Evolutionary conservation across 2,329 filamentous ascomycete genomes (phyloP).

Genomic region (Pseudogymnoascus sp.): DNA sequence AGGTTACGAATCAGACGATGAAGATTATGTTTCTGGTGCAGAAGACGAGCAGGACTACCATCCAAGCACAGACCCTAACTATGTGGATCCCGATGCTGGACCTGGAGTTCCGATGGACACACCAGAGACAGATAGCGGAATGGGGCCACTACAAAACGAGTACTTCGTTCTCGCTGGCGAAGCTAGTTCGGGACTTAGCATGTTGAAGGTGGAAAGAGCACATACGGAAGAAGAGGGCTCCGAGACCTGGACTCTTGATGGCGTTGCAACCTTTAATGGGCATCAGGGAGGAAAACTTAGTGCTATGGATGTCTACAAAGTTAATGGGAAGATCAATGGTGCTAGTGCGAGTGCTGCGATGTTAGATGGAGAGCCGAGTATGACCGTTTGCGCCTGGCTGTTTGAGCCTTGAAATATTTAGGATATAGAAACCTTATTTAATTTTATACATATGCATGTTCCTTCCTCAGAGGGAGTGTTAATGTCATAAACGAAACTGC

Average conservation of each 20-base stretch:
- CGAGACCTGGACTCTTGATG: not conserved
- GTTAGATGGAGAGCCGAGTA: not conserved
- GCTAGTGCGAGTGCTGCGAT: not conserved
- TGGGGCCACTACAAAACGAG: not conserved
- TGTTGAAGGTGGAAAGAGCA: not conserved
- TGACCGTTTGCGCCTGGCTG: not conserved
- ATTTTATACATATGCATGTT: too few relatives aligned
- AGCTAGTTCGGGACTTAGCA: not conserved
- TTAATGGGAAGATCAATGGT: not conserved
- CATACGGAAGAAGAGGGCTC: not conserved
- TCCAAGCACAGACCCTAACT: not conserved
- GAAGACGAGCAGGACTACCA: not conserved
- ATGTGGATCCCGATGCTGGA: not conserved
- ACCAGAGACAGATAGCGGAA: not conserved
- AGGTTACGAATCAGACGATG: not conserved
- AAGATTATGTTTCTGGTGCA: not conserved
- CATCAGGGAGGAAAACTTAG: not conserved
- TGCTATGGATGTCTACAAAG: not conserved
- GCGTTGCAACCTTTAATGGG: not conserved
- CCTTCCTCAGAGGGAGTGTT: too few relatives aligned
- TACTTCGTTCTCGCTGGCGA: not conserved
- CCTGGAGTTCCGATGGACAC: not conserved
- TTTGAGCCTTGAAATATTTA: not conserved
- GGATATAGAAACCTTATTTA: not conserved
- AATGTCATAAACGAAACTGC: too few relatives aligned